These are phyloP conservation scores for Monilinia polystroma DNA, from an alignment of 2,329 filamentous ascomycete species.

Conservation along the genomic window DNA sequence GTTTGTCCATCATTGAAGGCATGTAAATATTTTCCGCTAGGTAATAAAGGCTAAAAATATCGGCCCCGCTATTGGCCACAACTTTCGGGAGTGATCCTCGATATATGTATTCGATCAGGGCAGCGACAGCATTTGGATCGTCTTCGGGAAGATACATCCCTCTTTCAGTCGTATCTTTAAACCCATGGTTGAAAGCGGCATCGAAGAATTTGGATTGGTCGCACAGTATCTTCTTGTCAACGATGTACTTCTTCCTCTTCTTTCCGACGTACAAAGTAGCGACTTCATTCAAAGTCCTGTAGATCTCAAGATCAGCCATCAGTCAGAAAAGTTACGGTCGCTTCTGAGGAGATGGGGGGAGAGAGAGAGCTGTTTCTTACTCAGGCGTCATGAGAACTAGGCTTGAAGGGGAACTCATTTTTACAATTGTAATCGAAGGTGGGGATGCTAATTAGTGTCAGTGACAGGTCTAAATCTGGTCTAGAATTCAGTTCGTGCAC, in stretches of 20 bases:
- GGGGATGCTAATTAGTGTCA: neutral
- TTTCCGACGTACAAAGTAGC: slow-evolving; percentile 26
- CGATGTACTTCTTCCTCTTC: slow-evolving; percentile 22
- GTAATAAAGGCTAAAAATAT: neutral
- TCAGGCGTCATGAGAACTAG: slow-evolving; percentile 3
- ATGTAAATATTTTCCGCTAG: slow-evolving; percentile 22
- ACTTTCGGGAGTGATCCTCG: neutral
- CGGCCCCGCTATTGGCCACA: neutral
- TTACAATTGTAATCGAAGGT: no score
- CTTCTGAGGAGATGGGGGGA: neutral
- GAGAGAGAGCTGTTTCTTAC: neutral
- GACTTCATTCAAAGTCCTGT: slow-evolving; percentile 1
- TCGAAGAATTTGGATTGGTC: slow-evolving; percentile 26
- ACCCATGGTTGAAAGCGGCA: slow-evolving; percentile 13
- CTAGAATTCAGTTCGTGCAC: neutral
- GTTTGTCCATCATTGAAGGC: neutral
- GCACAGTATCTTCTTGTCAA: slow-evolving; percentile 30
- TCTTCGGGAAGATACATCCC: slow-evolving; percentile 24
- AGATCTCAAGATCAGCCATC: neutral
- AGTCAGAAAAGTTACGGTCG: neutral
- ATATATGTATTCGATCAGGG: slow-evolving; percentile 16
- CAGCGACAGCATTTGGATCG: neutral
- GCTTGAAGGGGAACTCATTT: neutral
- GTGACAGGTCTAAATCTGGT: accelerated
- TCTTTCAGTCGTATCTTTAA: neutral